Base-by-base conservation (phyloP, 225 moss, liverwort and hornwort genomes). In the Takakia lepidozioides region DNA sequence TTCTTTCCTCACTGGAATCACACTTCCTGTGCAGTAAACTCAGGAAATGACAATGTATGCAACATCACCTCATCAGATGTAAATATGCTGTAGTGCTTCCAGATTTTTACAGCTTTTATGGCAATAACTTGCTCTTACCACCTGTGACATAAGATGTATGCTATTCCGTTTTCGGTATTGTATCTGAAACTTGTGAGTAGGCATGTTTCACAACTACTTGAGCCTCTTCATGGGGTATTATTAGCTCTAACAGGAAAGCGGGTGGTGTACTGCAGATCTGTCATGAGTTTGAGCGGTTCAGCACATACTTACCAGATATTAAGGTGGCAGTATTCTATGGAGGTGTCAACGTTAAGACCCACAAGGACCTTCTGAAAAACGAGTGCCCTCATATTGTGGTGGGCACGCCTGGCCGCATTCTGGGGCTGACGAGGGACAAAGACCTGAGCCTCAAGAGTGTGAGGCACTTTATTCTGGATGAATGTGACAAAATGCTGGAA, bases 401-500 rank as follows among this genome's bases (percentile, higher is more conserved):
- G 25, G 81, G 81, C 8, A 81, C 81, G 11, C 81, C 81, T 13
- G 75, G 81, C 17, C 81, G 81, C 27, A 81, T 81, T 46, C 52
- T 81, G 36, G 81, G 75, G 1, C 38, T 81, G 34, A 75, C 81
- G 2, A 75, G 81, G 38, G 81, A 81, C 54, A 81, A 81, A 43
- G 81, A 81, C 61, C 47, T 81, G 28, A 81, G 75, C 43, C 56
- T 81, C 54, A 81, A 81, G 59, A 81, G 81, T 60, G 81, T 81
- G 30, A 72, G 81, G 54, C 81, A 81, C 46, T 81, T 81, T 41
- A 81, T 81, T 17, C 68, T 81, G 15, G 81, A 81, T 43, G 81
- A 81, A 25, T 81, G 81, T 68, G 81, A 81, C 68, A 81, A 81
- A 59, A 81, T 81, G 81, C 71, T 81, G 32, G 81, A 81, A 56